Base-by-base conservation (phyloP, 176 grass and related monocot species). In the Aegilops tauschii region DNA sequence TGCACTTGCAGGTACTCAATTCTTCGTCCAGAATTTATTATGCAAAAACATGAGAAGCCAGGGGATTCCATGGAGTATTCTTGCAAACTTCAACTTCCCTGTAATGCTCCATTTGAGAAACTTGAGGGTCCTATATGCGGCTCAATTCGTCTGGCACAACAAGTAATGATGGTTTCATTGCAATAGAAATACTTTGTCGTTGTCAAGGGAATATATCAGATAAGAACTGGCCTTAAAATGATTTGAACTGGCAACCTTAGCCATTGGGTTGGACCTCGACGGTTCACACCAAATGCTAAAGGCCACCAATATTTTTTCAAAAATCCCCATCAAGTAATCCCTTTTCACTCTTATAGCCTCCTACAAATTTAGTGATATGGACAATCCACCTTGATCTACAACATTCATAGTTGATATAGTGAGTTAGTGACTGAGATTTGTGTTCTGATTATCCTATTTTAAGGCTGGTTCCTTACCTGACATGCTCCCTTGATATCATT, bases 101-200 rank as follows among this genome's bases (percentile, higher is more conserved):
- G 97, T 83, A 99, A 99, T 90, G 97, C 97, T 65, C 94, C 97
- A 85, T 99, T 99, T 74, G 90, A 99, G 86, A 90, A 93, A 64
- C 93, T 99, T 75, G 94, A 94, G 87, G 97, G 97, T 85, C 97
- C 97, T 64, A 87, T 93, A 80, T 96, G 97, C 90, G 93, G 85
- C 86, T 99, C 97, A 61, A 94, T 91, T 77, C 97, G 92, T 54
- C 80, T 96, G 61, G 97, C 97, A 23, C 97, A 99, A 62, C 97
- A 99, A 83, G 97, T 99, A 90, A 80, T 79, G 78, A 61, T 61
- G 79, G 34, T 87, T 92, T 76, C 28, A 7, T 76, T 84, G 40
- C 61, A 20, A 49, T 59, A 45, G 23, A 64, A 44, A 35, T 64
- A 65, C 61, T 49, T 64, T 12, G 16, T 76, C 0, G 0, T 62